Evolutionary conservation across 2,329 filamentous ascomycete genomes (phyloP).

Genomic region (Penicillium corylophilum): DNA sequence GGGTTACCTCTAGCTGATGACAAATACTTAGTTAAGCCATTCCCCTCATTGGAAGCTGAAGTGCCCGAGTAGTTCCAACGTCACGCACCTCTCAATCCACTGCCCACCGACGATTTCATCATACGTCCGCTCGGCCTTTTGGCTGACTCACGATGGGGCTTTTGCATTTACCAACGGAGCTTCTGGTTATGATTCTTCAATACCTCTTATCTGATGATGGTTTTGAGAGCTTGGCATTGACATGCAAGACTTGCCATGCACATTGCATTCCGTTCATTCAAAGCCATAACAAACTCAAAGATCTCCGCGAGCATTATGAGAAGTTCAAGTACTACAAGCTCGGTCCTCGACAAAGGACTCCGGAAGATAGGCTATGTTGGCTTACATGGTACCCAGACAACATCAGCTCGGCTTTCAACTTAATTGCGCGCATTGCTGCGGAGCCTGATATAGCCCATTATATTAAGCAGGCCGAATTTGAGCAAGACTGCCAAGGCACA

Average conservation of each 20-base stretch:
- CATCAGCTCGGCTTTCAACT: slow-evolving; percentile 18
- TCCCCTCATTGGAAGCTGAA: too few species aligned
- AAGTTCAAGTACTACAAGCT: slow-evolving; percentile 20
- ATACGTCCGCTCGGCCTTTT: too few species aligned
- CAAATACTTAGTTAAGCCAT: too few species aligned
- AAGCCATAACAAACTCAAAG: slow-evolving; percentile 25
- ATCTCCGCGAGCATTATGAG: slow-evolving; percentile 21
- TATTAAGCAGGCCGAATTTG: slow-evolving; percentile 20
- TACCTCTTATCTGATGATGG: slow-evolving; percentile 19
- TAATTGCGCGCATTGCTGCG: slow-evolving; percentile 22
- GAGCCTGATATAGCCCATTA: slow-evolving; percentile 24
- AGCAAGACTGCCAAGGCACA: slow-evolving; percentile 13
- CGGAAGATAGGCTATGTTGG: slow-evolving; percentile 2
- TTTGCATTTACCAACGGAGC: slow-evolving; percentile 19
- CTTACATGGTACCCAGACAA: slow-evolving; percentile 2
- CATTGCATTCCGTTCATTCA: slow-evolving; percentile 22
- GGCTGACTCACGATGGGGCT: slow-evolving; percentile 13
- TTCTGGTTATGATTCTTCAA: slow-evolving; percentile 19
- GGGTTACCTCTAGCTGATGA: too few species aligned
- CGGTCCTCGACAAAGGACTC: neutral
- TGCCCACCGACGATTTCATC: too few species aligned
- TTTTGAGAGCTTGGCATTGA: slow-evolving; percentile 26
- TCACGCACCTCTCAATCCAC: too few species aligned
- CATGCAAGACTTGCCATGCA: slow-evolving; percentile 21
- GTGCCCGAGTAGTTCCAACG: too few species aligned